Base-by-base conservation (phyloP, 129 eudicot species). In the Apium graveolens region DNA sequence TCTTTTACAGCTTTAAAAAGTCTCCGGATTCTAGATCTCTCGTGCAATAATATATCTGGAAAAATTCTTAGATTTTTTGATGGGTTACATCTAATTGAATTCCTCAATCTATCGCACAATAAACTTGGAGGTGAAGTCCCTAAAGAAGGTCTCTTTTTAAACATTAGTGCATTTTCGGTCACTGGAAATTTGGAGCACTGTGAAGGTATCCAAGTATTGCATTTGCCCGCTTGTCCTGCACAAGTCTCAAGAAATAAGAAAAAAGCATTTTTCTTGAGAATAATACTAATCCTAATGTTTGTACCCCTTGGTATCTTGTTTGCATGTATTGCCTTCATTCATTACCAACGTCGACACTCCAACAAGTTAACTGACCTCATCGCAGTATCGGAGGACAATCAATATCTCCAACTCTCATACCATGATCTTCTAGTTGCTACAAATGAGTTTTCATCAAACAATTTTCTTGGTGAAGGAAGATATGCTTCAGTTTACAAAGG, bases 401-500 rank as follows among this genome's bases (percentile, higher is more conserved):
- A 41, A 7, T 41, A 72, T 7, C 76, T 18, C 11, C 41, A 24
- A 24, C 26, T 80, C 8, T 80, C 82, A 5, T 73, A 80, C 14
- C 9, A 31, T 2, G 78, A 80, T 11, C 71, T 73, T 80, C 43
- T 55, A 10, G 55, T 14, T 73, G 82, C 78, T 9, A 80, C 82
- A 11, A 43, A 80, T 42, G 53, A 44, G 24, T 75, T 80, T 62
- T 27, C 66, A 10, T 18, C 69, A 45, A 35, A 32, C 2, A 80
- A 74, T 73, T 62, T 80, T 44, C 18, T 80, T 0, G 83, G 83
- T 32, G 60, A 42, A 5, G 83, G 79, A 48, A 44, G 69, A 46
- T 75, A 31, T 43, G 79, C 79, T 75, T 74, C 68, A 0, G 83
- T 81, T 43, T 81, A 74, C 44, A 81, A 16, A 44, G 79, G 83